Evolutionary conservation across 495 filamentous ascomycete species (phyloP), one percentile per base, ranked within the genome.

Genomic region (Pyronema omphalodes): DNA sequence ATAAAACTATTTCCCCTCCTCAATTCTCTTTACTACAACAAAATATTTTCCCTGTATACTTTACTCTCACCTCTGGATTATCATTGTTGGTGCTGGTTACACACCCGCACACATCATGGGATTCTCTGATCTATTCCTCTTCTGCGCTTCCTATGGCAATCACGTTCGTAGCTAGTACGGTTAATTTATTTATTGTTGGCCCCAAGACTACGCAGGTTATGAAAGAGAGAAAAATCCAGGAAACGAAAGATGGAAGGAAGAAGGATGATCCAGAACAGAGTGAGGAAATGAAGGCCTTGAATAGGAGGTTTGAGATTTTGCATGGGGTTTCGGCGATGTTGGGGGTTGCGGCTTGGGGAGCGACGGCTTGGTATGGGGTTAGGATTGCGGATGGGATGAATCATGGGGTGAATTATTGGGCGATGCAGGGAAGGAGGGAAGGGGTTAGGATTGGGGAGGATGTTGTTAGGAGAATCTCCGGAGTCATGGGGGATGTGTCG

Each of bases 11-110:
- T 46, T 73, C 84, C 8, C 79, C 85, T 8, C 78, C 85, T 0
- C 80, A 88, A 64, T 96, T 96, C 70, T 73, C 79, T 5, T 71
- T 76, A 37, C 73, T 96, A 23, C 89, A 93, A 69, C 60, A 60
- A 49, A 75, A 75, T 60, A 78, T 86, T 61, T 89, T 93, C 69
- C 89, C 89, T 18, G 67, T 82, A 59, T 96, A 89, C 71, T 94
- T 95, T 67, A 71, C 75, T 19, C 67, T 94, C 43, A 88, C 94
- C 71, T 77, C 83, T 3, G 73, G 75, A 5, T 71, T 86, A 3
- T 84, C 89, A 6, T 66, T 79, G 11, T 59, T 86, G 15, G 70
- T 94, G 7, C 80, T 82, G n/a, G 64, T 93, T 52, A 95, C 89
- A 53, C 64, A 61, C 40, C 51, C 47, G 8, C 34, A 23, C 12